Conservation (phyloP, 352 stramenopile species). For the Pythium myriotylum region DNA sequence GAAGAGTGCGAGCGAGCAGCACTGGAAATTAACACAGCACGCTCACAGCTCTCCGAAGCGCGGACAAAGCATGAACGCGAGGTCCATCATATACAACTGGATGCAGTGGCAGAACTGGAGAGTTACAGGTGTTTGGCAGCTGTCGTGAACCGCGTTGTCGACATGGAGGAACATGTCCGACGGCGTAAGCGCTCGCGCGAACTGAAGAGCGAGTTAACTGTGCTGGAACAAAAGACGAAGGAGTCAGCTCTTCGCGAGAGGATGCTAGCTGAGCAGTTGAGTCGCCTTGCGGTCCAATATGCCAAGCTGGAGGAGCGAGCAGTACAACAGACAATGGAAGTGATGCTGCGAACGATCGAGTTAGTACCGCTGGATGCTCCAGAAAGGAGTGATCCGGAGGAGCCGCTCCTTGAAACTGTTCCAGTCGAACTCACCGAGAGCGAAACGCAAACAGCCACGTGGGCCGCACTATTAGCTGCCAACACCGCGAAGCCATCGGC, state of each 20-base stretch:
- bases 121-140: constrained; percentile 31
- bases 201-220: constrained; percentile 39
- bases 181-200: constrained; percentile 22
- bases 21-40: constrained; percentile 17
- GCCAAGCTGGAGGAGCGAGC: constrained; percentile 40
- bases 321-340: constrained; percentile 47
- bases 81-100: constrained; percentile 21
- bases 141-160: constrained; percentile 53
- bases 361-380: neutral
- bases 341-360: constrained; percentile 48
- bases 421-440: neutral
- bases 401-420: too few relatives aligned
- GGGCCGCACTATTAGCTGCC: neutral
- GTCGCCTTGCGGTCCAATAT: constrained; percentile 24
- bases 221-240: constrained; percentile 35
- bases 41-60: neutral
- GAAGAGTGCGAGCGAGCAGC: constrained; percentile 26
- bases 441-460: constrained; percentile 7
- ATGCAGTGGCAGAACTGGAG: constrained; percentile 28
- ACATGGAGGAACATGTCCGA: constrained; percentile 37
- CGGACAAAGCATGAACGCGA: constrained; percentile 16
- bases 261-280: constrained; percentile 34
- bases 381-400: neutral
- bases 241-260: constrained; percentile 34
- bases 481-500: neutral